Percentiles rank a stretch among this genome's conserved stretches.
Evolutionary conservation across 306 rosid genomes (phyloP).

Genomic region (Ziziphus jujuba): DNA sequence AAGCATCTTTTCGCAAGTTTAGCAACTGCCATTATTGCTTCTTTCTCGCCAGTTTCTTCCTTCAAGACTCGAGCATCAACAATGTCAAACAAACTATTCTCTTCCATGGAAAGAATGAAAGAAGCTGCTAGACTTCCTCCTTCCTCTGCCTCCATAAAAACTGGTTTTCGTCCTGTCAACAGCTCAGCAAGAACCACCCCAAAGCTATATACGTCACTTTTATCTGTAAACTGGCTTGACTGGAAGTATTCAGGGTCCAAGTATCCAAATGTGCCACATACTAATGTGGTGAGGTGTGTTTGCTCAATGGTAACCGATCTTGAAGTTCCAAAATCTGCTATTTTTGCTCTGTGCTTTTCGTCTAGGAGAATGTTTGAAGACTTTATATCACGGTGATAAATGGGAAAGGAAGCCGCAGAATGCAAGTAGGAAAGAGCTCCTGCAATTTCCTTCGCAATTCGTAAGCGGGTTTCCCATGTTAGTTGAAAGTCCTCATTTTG

Average conservation of each 20-base stretch:
- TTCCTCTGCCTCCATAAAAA: constrained; percentile 3
- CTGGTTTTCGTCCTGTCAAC: constrained; percentile 20
- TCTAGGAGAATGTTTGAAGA: constrained; percentile 27
- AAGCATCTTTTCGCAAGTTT: constrained; percentile 14
- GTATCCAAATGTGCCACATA: constrained; percentile 30
- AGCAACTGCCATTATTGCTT: neutral
- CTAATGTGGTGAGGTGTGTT: constrained; percentile 25
- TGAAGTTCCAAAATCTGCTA: constrained; percentile 34
- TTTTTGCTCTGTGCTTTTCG: constrained; percentile 25
- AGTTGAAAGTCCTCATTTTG: constrained; percentile 15
- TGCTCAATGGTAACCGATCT: constrained; percentile 23
- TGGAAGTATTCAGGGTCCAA: constrained; percentile 31
- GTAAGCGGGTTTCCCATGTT: constrained; percentile 6
- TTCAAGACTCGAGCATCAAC: constrained; percentile 8
- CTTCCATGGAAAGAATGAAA: neutral
- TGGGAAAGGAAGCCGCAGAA: constrained; percentile 16
- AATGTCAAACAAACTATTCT: constrained; percentile 9
- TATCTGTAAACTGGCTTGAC: constrained; percentile 24
- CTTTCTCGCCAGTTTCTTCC: neutral
- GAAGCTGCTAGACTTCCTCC: constrained; percentile 12
- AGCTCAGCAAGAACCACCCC: constrained; percentile 30
- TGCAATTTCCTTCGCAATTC: constrained; percentile 10
- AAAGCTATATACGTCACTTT: constrained; percentile 29
- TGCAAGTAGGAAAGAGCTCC: constrained; percentile 17
- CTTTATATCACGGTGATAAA: constrained; percentile 30